Conservation (phyloP, 176 grass and related monocot genomes). For the Rhipidocladum racemiflorum region DNA sequence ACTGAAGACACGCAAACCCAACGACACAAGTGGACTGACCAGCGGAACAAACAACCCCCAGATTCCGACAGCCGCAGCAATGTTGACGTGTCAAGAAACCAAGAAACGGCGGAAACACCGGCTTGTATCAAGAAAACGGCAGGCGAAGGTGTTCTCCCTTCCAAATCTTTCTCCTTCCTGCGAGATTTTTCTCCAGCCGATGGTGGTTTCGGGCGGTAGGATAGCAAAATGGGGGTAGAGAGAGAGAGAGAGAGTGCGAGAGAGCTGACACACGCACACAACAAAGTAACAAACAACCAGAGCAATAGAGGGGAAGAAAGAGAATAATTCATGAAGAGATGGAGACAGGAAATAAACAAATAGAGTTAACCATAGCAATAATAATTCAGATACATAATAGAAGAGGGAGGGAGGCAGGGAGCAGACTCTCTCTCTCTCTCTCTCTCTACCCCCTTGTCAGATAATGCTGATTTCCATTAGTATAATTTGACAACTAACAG, state of each 20-base stretch:
- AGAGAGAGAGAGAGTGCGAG: background rate
- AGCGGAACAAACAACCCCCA: background rate
- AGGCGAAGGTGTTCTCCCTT: background rate
- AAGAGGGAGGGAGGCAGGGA: too few species aligned
- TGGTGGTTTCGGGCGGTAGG: background rate
- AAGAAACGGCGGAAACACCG: background rate
- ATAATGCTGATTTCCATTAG: background rate
- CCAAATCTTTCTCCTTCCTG: background rate
- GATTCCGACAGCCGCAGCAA: conserved; percentile 4
- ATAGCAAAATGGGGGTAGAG: background rate
- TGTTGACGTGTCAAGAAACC: background rate
- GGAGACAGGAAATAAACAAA: background rate
- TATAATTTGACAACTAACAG: background rate
- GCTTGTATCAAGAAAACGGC: background rate
- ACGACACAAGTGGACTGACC: background rate
- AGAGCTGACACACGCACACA: background rate
- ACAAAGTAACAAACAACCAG: conserved; percentile 17
- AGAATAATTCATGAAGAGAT: too few species aligned
- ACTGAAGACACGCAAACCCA: background rate
- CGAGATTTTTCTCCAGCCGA: background rate
- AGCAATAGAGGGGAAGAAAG: background rate
- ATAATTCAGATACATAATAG: background rate
- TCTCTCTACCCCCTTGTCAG: background rate
- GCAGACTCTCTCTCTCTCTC: background rate
- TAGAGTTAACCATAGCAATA: background rate